Conservation (phyloP, 805 yeast genomes). For the Yarrowia divulgata region DNA sequence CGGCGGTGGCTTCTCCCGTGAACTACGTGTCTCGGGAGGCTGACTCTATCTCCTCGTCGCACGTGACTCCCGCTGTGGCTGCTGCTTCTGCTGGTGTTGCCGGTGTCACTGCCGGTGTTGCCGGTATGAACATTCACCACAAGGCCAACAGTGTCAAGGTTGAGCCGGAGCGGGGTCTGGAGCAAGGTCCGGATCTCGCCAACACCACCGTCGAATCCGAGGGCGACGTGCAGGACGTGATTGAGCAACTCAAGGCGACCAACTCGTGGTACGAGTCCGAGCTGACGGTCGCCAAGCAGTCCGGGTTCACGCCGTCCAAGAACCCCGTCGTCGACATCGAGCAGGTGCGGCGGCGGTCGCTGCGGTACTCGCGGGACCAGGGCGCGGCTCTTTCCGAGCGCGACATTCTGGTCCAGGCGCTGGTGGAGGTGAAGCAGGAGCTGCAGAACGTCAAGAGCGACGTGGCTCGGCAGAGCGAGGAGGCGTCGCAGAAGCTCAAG, state of each 20-base stretch:
- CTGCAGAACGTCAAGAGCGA: constrained; percentile 44
- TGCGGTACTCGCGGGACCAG: constrained; percentile 46
- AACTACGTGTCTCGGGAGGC: background rate
- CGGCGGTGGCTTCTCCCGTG: constrained; percentile 4
- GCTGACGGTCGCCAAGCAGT: constrained; percentile 45
- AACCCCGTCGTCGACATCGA: constrained; percentile 46
- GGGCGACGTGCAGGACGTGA: constrained; percentile 58
- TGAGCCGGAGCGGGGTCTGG: background rate
- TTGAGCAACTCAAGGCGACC: constrained; percentile 48
- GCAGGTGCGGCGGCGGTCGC: constrained; percentile 46
- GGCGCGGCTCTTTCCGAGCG: constrained; percentile 44
- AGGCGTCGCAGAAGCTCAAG: constrained; percentile 45
- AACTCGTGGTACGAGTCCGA: constrained; percentile 48
- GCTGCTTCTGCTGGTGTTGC: constrained; percentile 28
- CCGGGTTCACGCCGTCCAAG: constrained; percentile 46
- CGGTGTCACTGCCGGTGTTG: constrained; percentile 31
- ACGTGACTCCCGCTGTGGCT: constrained; percentile 1
- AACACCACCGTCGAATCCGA: constrained; percentile 13
- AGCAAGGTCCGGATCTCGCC: background rate
- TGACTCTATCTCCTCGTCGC: background rate
- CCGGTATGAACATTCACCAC: constrained; percentile 21
- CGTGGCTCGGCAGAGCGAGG: constrained; percentile 45
- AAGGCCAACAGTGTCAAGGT: constrained; percentile 22
- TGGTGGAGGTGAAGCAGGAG: constrained; percentile 46
- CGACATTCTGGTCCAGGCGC: constrained; percentile 46